A percentile compares a stretch with the other conserved stretches of the same genome.
Conservation (phyloP, 1,139 yeast genomes). For the Candida mesenterica region DNA sequence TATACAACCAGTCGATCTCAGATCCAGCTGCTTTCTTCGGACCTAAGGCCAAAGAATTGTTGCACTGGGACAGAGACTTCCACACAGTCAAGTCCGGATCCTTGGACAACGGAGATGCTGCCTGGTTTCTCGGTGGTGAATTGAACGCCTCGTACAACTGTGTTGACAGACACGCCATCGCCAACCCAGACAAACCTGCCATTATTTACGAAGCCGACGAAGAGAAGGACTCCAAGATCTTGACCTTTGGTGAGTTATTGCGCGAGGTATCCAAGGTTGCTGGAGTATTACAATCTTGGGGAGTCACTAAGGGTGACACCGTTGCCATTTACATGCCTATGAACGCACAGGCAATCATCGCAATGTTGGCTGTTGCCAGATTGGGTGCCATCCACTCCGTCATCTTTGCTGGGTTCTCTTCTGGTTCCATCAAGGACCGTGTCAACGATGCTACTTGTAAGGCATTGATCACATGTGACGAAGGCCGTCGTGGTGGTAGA, state of each 20-base stretch:
- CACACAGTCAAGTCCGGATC: constrained; percentile 70
- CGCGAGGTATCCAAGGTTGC: constrained; percentile 88
- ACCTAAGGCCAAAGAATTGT: constrained; percentile 70
- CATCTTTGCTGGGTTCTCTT: constrained; percentile 93
- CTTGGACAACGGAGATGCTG: constrained; percentile 73
- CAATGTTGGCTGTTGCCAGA: constrained; percentile 93
- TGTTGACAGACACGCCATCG: constrained; percentile 93
- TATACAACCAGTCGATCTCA: constrained; percentile 75
- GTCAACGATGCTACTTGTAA: constrained; percentile 84
- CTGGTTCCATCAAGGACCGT: constrained; percentile 91
- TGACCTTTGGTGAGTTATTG: constrained; percentile 85
- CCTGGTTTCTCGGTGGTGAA: constrained; percentile 94
- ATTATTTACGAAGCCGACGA: constrained; percentile 95
- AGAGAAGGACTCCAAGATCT: constrained; percentile 65
- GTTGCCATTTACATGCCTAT: constrained; percentile 96
- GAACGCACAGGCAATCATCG: constrained; percentile 93
- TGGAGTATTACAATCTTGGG: constrained; percentile 82
- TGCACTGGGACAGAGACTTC: constrained; percentile 86
- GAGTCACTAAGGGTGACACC: constrained; percentile 89
- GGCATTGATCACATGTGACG: constrained; percentile 93
- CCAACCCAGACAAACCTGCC: constrained; percentile 84
- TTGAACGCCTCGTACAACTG: constrained; percentile 93
- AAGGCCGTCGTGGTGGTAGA: constrained; percentile 96
- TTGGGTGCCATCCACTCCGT: constrained; percentile 97
- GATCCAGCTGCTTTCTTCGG: constrained; percentile 88